Base-by-base conservation (phyloP, 2,329 filamentous ascomycete species). In the Periconia digitata region DNA sequence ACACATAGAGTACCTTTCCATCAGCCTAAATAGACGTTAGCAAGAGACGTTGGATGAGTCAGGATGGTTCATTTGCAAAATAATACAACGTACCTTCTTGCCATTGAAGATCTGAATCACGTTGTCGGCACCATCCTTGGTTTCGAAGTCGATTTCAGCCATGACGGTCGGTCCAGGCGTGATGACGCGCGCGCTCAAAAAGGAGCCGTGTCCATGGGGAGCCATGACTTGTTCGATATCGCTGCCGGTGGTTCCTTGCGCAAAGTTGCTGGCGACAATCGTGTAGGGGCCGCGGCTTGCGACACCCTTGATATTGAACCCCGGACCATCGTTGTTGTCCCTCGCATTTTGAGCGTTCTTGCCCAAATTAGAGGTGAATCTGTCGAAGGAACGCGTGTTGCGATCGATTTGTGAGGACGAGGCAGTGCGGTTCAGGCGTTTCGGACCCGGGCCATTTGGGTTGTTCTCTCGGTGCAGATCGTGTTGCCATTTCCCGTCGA, bases 151-250 rank as follows among this genome's bases (percentile, higher is more conserved):
- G 65, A 94, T 83, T 72, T 94, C 89, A 18, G 86, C 87, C 63
- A 91, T 85, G 43, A 94, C 83, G 3, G 86, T 85, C 0, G 90
- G 89, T 22, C 75, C 74, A 3, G 84, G 79, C 64, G 86, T 84
- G 47, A 90, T 72, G 34, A 94, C 74, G 29, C 78, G 80, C 73
- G 89, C 92, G 61, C 80, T 83, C 20, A 80, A 64, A 61, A 90
- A 58, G 51, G 85, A 77, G 24, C 80, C 81, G 4, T 24, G 15
- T 34, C 86, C 87, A n/a, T 89, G 75, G 0, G 84, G 84, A n/a
- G 79, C 81, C 83, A 94, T 85, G 47, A 89, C 89, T 59, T 85
- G 88, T 75, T 91, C 87, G 50, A 94, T 90, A 63, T 94, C 89
- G 23, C 86, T 87, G 1, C 86, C 86, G 6, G 89, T 91, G 0